Base-by-base conservation (phyloP, 306 rosid genomes). In the Mimosa bimucronata region DNA sequence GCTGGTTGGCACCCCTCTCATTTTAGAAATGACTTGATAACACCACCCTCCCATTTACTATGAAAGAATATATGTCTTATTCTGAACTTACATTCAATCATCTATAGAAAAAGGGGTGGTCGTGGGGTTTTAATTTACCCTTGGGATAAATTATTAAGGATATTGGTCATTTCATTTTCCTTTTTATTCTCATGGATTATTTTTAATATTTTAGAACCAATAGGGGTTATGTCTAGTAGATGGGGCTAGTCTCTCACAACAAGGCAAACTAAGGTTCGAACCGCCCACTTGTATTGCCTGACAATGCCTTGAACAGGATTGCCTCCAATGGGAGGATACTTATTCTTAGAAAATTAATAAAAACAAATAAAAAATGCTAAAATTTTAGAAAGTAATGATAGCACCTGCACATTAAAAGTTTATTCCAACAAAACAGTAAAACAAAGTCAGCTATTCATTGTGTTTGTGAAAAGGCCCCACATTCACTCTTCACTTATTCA, bases 361-460 rank as follows among this genome's bases (percentile, higher is more conserved):
- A 34, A 34, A 34, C 38, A 34, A 34, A 34, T 34, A 34, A 34
- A 34, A 34, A 34, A 34, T 34, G 38, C 1, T 34, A 34, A 34
- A 3, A 34, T 81, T 73, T 74, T 48, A 64, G 37, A 52, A 62
- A 55, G 28, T 76, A 55, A 14, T 48, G 66, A 66, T 77, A 30
- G 74, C 58, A 62, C 48, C 11, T 19, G 53, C 21, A 16, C 55
- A 4, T 48, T 48, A 4, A 11, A 60, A 45, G 65, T 66, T n/a
- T 38, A 25, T 48, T 64, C 26, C 42, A 16, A 62, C 45, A n/a
- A 34, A 80, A 70, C 55, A 67, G 23, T 38, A 50, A 46, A 64
- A 64, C 8, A 28, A 26, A 8, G 75, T 64, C 62, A 52, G 37
- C 71, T 82, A 44, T 85, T 90, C 41, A 80, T 83, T 71, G 41